Base-by-base conservation (phyloP, 192 early-diverging fungal species). In the Rhizoclosmatium sp. region DNA sequence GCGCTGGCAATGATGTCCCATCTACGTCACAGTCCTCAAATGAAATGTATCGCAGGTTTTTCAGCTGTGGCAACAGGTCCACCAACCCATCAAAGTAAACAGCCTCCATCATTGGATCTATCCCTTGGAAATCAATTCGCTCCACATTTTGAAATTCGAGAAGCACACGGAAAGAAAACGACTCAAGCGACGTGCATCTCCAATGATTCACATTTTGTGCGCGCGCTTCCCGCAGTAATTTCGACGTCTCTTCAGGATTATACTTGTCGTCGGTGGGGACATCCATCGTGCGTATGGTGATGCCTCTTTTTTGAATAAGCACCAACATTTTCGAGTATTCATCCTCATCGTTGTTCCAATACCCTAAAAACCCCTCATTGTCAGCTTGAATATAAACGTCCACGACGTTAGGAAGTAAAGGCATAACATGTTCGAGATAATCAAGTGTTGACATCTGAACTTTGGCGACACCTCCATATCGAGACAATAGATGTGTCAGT, bases 381-480 rank as follows among this genome's bases (percentile, higher is more conserved):
- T 62, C 60, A 21, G 60, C 21, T 7, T 21, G 14, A 62, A 62
- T 21, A 21, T 62, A 62, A 19, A 62, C 21, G 39, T 62, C 60
- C 7, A 62, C 21, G 21, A 40, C 39, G 0, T 62, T 62, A 19
- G 60, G 60, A 40, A 62, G 60, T 7, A 62, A 4, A 1, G 60
- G 14, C 10, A 62, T 23, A 7, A 62, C 23, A 7, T 4, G 4
- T 4, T 19, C 7, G 23, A 62, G 7, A 40, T 62, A 62, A 23
- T 62, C 39, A 7, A 62, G 39, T 7, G 21, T 7, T 7, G 4
- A 31, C 60, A 21, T 21, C 60, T 21, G 60, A 7, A 62, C 60
- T 40, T 62, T 62, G 14, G 60, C 60, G 10, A 62, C 60, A 21
- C 60, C 60, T 40, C 60, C 60, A 62, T 62, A 62, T 40, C 60